Evolutionary conservation across 78 protist species (phyloP).

Genomic region (Dictyostelium firmibasis): DNA sequence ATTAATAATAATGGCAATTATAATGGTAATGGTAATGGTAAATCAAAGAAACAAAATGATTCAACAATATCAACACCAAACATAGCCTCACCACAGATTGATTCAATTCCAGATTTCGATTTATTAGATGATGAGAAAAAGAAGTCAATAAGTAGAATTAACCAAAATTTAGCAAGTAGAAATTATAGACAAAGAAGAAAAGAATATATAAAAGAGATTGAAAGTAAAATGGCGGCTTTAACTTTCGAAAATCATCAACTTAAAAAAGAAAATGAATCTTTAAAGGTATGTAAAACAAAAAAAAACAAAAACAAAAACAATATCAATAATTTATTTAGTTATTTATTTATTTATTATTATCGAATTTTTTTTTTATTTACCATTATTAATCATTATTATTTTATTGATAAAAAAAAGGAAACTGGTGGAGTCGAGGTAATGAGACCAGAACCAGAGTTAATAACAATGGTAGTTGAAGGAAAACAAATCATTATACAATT

Average conservation of each 20-base stretch:
- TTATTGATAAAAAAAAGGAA: conserved; percentile 24
- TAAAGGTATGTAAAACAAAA: conserved; percentile 11
- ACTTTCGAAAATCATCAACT: conserved; percentile 70
- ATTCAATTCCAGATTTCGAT: not conserved
- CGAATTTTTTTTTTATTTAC: too few species aligned
- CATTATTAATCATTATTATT: too few species aligned
- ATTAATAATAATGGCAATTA: too few species aligned
- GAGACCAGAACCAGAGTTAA: conserved; percentile 80
- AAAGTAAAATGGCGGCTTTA: conserved; percentile 49
- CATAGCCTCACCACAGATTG: not conserved
- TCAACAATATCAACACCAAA: not conserved
- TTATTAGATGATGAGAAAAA: conserved; percentile 28
- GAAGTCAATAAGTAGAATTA: conserved; percentile 10
- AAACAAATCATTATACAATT: conserved; percentile 63
- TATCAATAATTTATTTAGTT: not conserved
- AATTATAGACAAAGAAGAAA: conserved; percentile 73
- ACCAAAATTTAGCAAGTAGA: conserved; percentile 69
- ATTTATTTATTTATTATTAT: too few species aligned
- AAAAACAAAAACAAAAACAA: too few species aligned
- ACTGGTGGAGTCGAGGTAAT: conserved; percentile 74
- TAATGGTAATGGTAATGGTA: not conserved
- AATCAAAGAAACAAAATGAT: not conserved
- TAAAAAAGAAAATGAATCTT: conserved; percentile 64
- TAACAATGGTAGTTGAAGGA: conserved; percentile 62
- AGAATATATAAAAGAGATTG: conserved; percentile 65